Percentiles rank a stretch among this genome's conserved stretches.
phyloP scores from a whole-genome alignment of 768 basidiomycete species.

The Russula virescens region DNA sequence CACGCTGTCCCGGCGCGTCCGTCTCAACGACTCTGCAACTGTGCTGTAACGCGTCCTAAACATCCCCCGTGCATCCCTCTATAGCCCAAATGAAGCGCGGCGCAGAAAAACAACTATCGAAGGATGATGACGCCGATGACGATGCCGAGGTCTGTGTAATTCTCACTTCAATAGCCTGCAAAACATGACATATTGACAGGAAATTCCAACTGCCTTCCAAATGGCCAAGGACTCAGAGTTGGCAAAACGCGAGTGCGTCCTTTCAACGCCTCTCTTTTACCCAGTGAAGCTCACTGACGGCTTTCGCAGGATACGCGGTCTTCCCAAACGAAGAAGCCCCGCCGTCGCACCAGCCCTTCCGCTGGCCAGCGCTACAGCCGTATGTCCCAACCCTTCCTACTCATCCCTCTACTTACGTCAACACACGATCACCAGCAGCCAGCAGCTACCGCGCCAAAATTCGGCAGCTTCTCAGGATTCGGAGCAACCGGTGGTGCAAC shows the following conservation, averaged over 20 bases:
- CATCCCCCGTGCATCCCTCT: neutral
- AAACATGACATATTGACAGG: conserved; percentile 32
- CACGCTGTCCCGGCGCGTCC: too few species aligned
- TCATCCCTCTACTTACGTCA: conserved; percentile 17
- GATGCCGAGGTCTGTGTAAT: conserved; percentile 30
- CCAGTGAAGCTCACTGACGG: neutral
- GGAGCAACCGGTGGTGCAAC: conserved; percentile 33
- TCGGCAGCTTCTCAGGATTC: conserved; percentile 50
- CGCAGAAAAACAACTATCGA: conserved; percentile 66
- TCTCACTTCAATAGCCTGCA: neutral
- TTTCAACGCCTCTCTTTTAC: neutral
- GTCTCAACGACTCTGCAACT: too few species aligned
- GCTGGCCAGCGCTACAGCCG: conserved; percentile 27
- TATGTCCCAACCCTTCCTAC: conserved; percentile 24
- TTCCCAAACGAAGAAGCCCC: conserved; percentile 47
- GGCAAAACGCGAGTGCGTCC: conserved; percentile 50
- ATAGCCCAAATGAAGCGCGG: conserved; percentile 56
- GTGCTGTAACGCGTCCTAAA: too few species aligned
- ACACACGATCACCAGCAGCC: conserved; percentile 2
- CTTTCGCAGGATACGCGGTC: conserved; percentile 49
- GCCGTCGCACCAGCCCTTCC: conserved; percentile 23
- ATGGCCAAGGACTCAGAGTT: conserved; percentile 56
- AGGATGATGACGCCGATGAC: conserved; percentile 44
- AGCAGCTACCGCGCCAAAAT: conserved; percentile 36
- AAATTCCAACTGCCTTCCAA: conserved; percentile 43